Evolutionary conservation across 2,329 filamentous ascomycete species (phyloP), one percentile per base, ranked within the genome.

Genomic region (Colletotrichum sp.): DNA sequence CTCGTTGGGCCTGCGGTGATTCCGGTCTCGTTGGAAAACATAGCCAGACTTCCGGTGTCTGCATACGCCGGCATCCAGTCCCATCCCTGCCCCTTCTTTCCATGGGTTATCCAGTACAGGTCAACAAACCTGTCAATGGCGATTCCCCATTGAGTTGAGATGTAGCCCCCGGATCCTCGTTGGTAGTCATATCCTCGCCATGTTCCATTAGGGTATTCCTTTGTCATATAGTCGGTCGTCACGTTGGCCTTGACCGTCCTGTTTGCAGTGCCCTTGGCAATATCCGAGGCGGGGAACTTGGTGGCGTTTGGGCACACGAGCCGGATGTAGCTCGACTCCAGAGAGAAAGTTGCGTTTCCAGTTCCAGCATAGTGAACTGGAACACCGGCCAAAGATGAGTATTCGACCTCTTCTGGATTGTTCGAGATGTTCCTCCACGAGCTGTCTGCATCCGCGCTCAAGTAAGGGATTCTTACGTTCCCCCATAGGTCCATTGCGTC

Each of bases 401-500:
- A 74, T 1, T 64, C 27, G 4, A 38, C 9, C 9, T 65, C 66
- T 9, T 8, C 15, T 18, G n/a, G 8, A 1, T 36, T 11, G 12
- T 0, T 12, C 9, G 47, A 34, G 6, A 65, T 36, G 15, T 29
- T 13, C 36, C 43, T 36, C 66, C 70, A 69, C 5, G 43, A 8
- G 0, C 24, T 27, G 1, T 31, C 31, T 8, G 55, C 33, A 29
- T 38, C 51, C 6, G 13, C 58, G 5, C 18, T 33, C 29, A 75
- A 73, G 11, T 70, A 77, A 2, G 79, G 80, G 7, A 81, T 77
- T 62, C 78, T 79, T 55, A 79, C 75, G 62, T 81, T 81, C 3
- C 78, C 79, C 78, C 78, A 80, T 2, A 78, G 58, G 58, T 81
- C 80, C 74, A 77, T 78, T 13, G 66, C 70, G 24, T 74, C 72